A percentile compares a stretch with the other conserved stretches of the same genome.
phyloP scores from a whole-genome alignment of 2,329 filamentous ascomycete genomes.

The Rasamsonia emersonii region DNA sequence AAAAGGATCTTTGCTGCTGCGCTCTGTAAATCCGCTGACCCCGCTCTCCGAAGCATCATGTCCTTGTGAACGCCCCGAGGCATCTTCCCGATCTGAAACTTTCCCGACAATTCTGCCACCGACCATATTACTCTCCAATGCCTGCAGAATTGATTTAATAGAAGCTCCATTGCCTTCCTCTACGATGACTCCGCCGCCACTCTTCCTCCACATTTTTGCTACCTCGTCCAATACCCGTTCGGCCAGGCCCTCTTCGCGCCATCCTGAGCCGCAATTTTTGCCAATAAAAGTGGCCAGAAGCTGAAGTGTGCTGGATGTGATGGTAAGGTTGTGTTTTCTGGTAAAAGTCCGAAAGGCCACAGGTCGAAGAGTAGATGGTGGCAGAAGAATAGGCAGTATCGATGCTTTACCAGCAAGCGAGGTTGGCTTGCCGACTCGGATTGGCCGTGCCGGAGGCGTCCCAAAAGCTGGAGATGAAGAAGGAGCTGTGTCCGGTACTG shows the following conservation, averaged over 20 bases:
- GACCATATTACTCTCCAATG: conserved; percentile 77
- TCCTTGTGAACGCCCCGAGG: conserved; percentile 28
- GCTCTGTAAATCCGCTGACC: conserved; percentile 31
- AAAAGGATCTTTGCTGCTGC: conserved; percentile 35
- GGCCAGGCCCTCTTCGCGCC: conserved; percentile 88
- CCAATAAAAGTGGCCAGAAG: conserved; percentile 84
- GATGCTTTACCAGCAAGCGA: conserved; percentile 47
- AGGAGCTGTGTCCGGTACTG: conserved; percentile 53
- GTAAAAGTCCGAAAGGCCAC: conserved; percentile 93
- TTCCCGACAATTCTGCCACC: conserved; percentile 56
- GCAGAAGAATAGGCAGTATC: conserved; percentile 81
- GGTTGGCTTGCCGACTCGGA: conserved; percentile 38
- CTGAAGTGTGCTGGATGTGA: conserved; percentile 78
- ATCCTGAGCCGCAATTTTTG: conserved; percentile 87
- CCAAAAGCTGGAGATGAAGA: conserved; percentile 88
- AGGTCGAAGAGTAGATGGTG: conserved; percentile 75
- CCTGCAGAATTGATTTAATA: conserved; percentile 73
- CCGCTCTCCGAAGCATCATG: conserved; percentile 36
- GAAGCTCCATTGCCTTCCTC: conserved; percentile 61
- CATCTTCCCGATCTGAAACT: conserved; percentile 30
- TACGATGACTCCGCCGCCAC: conserved; percentile 82
- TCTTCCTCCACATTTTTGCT: conserved; percentile 83
- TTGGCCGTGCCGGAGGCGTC: conserved; percentile 70
- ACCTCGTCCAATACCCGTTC: conserved; percentile 89
- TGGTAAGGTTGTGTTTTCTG: conserved; percentile 90